A percentile compares a stretch with the other conserved stretches of the same genome.
phyloP scores from a whole-genome alignment of 1,284 basidiomycete species.

The Boletellus deceptivus region DNA sequence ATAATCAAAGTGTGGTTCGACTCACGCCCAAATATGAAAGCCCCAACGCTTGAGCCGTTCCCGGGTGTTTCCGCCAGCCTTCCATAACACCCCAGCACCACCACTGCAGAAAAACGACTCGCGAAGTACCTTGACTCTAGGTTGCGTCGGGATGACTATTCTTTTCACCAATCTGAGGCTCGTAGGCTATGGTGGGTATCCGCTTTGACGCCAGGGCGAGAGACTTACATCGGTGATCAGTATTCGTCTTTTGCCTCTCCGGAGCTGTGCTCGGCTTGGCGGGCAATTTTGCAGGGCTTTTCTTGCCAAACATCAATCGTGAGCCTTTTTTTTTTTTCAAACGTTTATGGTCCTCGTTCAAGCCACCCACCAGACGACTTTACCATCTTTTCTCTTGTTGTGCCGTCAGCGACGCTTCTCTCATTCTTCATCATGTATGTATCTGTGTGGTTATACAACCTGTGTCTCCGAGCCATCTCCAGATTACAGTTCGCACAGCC shows the following conservation, averaged over 20 bases:
- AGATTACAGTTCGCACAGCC: constrained; percentile 72
- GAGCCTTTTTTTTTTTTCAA: constrained; percentile 24
- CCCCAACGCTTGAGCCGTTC: constrained; percentile 14
- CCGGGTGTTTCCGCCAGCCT: constrained; percentile 10
- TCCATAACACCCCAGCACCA: constrained; percentile 16
- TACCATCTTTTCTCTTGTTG: constrained; percentile 62
- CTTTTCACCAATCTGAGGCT: constrained; percentile 53
- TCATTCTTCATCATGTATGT: constrained; percentile 51
- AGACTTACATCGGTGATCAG: constrained; percentile 36
- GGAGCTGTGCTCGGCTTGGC: constrained; percentile 66
- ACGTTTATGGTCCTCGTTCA: background rate
- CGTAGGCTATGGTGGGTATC: constrained; percentile 46
- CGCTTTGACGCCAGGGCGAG: background rate
- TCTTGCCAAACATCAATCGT: constrained; percentile 65
- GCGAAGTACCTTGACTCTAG: constrained; percentile 3
- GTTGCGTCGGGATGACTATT: constrained; percentile 45
- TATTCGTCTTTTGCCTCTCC: constrained; percentile 55
- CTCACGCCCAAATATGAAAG: constrained; percentile 15
- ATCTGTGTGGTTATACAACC: background rate
- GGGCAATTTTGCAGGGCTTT: constrained; percentile 61
- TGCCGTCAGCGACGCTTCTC: constrained; percentile 62
- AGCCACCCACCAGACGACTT: constrained; percentile 52
- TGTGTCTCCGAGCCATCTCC: constrained; percentile 4
- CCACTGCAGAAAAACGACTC: constrained; percentile 24
- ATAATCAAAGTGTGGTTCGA: constrained; percentile 4